phyloP scores from a whole-genome alignment of 202 grass and related monocot species.

The Tripidium arundinaceum region DNA sequence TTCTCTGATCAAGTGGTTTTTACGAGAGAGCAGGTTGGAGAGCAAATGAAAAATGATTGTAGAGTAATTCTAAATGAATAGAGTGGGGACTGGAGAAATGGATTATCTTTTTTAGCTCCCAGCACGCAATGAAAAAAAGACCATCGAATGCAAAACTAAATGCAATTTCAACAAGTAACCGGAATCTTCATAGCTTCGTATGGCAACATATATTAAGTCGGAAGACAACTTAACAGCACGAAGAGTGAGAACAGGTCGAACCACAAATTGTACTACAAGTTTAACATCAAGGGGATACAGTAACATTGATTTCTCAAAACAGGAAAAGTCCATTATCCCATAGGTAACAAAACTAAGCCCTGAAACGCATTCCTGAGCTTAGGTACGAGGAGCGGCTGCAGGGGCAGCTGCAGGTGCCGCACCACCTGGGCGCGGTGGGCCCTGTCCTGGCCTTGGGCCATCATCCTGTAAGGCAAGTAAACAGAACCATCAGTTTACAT shows the following conservation, averaged over 20 bases:
- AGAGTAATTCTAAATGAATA: too few species aligned
- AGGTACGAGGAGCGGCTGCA: slow-evolving; percentile 25
- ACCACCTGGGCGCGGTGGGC: slow-evolving; percentile 40
- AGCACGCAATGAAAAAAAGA: too few species aligned
- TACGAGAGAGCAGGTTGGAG: too few species aligned
- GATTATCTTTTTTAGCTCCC: too few species aligned
- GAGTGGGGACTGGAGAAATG: too few species aligned
- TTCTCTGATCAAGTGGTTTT: too few species aligned
- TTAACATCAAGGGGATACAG: slow-evolving; percentile 8
- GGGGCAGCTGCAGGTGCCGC: slow-evolving; percentile 26
- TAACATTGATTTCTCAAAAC: slow-evolving; percentile 3
- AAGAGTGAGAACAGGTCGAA: neutral
- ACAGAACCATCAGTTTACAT: neutral
- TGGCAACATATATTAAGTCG: neutral
- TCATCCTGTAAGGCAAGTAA: slow-evolving; percentile 37
- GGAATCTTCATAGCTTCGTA: neutral
- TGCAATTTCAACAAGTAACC: neutral
- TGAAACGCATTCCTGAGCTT: neutral
- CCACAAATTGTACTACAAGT: neutral
- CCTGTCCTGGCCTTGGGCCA: slow-evolving; percentile 43
- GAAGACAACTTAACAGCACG: neutral
- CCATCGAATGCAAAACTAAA: neutral
- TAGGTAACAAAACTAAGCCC: neutral
- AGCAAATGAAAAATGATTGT: too few species aligned
- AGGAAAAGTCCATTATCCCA: neutral